Base-by-base conservation (phyloP, 352 stramenopile species). In the Thraustotheca clavata region DNA sequence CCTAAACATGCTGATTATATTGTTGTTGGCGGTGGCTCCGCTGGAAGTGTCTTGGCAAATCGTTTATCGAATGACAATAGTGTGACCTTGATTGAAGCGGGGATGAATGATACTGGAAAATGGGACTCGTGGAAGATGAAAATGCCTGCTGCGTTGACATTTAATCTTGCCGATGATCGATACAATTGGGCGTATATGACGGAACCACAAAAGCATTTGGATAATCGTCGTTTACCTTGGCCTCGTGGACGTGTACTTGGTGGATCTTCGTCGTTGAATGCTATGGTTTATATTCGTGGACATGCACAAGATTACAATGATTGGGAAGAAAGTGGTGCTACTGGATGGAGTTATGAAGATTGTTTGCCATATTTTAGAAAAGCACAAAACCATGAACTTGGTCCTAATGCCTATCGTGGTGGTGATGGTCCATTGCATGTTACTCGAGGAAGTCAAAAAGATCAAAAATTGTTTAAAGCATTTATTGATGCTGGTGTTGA, bases 91-190 rank as follows among this genome's bases (percentile, higher is more conserved):
- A 73, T 98, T 22, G 92, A 98, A 70, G 86, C 91, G 12, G 92
- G 92, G 6, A 81, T 82, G 9, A 86, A 77, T 67, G 83, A 96
- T 69, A 65, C 73, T 48, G 77, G 73, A 50, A 83, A 91, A 67
- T 92, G 85, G 83, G 85, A 96, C 76, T 94, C 84, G 50, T 94
- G 84, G 86, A 93, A 89, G 74, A 94, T 96, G 67, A 76, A 94
- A 70, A 94, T 95, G 84, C 87, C 87, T 0, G 87, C 86, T 1
- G 87, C 78, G 20, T 72, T 95, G 32, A 94, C 86, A 40, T 94
- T 83, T 76, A 94, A 92, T 54, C 72, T 95, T 52, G 78, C 35
- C 12, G 71, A 93, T 60, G 80, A 94, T 33, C 82, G 78, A 59
- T 95, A 95, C 74, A 95, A 96, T 60, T 96, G 87, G 87, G 75